phyloP scores from a whole-genome alignment of 768 basidiomycete species.

The Hygrocybe punicea region DNA sequence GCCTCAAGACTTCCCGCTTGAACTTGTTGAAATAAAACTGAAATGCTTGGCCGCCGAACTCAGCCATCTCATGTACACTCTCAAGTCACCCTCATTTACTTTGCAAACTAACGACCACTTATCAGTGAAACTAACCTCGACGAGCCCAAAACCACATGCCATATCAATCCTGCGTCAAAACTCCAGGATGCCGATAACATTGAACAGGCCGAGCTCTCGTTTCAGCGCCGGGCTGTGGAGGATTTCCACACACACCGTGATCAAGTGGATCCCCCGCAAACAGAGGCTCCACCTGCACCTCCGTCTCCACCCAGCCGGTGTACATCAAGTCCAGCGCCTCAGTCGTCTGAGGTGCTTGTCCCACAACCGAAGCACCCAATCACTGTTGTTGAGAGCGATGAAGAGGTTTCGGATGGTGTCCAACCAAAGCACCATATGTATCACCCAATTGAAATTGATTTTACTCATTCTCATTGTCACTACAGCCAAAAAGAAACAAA shows the following conservation, averaged over 20 bases:
- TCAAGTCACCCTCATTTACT: not conserved
- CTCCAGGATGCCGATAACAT: not conserved
- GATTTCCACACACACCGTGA: not conserved
- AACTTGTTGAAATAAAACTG: slow-evolving; percentile 11
- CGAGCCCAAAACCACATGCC: not conserved
- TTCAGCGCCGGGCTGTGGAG: not conserved
- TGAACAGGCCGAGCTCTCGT: not conserved
- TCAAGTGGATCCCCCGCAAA: not conserved
- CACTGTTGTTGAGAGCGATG: not conserved
- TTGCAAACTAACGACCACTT: not conserved
- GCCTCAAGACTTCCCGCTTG: slow-evolving; percentile 5
- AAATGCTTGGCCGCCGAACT: slow-evolving; percentile 1
- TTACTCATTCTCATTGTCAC: not conserved
- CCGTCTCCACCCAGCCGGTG: not conserved
- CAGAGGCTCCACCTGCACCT: not conserved
- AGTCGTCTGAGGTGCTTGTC: too few species aligned
- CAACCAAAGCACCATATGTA: not conserved
- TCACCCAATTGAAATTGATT: not conserved
- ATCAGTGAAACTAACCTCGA: not conserved
- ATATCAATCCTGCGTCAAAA: not conserved
- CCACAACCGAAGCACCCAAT: not conserved
- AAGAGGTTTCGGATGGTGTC: not conserved
- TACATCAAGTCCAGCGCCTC: not conserved
- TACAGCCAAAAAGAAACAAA: not conserved
- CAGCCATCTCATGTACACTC: not conserved